Evolutionary conservation across 164 flowering plant genomes (phyloP), one percentile per base, ranked within the genome.

Genomic region (Dillenia turbinata): DNA sequence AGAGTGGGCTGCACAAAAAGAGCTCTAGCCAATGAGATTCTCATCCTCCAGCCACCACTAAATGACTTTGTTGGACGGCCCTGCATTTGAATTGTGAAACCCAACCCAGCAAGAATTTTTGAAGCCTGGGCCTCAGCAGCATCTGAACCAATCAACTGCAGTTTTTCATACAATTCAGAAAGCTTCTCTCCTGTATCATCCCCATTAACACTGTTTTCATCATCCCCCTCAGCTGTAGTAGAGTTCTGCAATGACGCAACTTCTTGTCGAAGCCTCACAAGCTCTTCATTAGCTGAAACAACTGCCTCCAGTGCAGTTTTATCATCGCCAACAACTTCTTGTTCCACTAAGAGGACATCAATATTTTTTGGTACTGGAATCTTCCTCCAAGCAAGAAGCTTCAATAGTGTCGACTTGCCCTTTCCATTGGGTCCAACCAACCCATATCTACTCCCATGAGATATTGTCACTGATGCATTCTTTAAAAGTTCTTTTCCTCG

Each of bases 41-140:
- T 83, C 97, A 88, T 90, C 64, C 97, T 86, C 97, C 97, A 88
- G 12, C 97, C 94, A 66, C 97, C 94, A 75, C 94, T 87, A 62
- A 90, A 90, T 10, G 90, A 85, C 59, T 57, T 33, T 33, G 40
- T 33, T 5, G 40, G 40, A 33, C 90, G 85, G 7, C 48, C 74
- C 59, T 88, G 97, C 97, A 90, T 90, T 5, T 80, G 82, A 64
- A 84, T 82, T 1, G 86, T 83, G 69, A 90, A 90, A 26, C 97
- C 97, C 76, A 90, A 69, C 6, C 94, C 94, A 57, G 88, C 87
- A 53, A 90, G 86, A 69, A 90, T 90, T 71, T 86, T 88, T 6
- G 94, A 85, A 46, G 94, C 97, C 67, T 86, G 90, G 22, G 90
- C 77, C 68, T 90, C 97, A 26, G 97, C 94, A 16, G 94, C 83